A percentile compares a stretch with the other conserved stretches of the same genome.
Evolutionary conservation across 441 rosid genomes (phyloP).

Genomic region (Metrosideros polymorpha): DNA sequence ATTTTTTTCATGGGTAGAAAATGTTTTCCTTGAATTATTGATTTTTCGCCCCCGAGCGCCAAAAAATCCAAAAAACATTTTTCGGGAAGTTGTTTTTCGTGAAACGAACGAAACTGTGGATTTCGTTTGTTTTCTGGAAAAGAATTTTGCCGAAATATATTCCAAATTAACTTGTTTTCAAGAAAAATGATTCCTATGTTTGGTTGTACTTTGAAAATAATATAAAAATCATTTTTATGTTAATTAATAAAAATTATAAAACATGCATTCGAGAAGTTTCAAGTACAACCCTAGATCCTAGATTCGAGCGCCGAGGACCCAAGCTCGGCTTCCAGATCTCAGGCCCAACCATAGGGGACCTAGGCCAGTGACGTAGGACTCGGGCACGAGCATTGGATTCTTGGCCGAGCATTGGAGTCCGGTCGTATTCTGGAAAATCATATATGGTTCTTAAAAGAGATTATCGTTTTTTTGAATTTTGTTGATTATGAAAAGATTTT

Average conservation of each 20-base stretch:
- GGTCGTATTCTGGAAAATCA: not conserved
- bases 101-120: no score
- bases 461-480: not conserved
- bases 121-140: not conserved
- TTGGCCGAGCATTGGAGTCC: accelerated
- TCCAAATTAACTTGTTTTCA: not conserved
- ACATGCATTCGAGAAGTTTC: not conserved
- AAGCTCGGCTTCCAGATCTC: accelerated
- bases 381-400: not conserved
- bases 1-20: no score
- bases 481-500: not conserved
- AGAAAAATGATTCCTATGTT: not conserved
- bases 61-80: no score
- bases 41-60: no score
- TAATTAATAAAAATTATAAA: not conserved
- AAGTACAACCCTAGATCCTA: not conserved
- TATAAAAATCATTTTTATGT: not conserved
- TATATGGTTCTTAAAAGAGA: not conserved
- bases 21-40: no score
- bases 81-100: no score
- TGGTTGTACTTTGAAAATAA: not conserved
- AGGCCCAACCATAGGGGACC: accelerated
- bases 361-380: not conserved
- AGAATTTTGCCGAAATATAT: not conserved
- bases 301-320: not conserved